Evolutionary conservation across 1,139 yeast genomes (phyloP), one percentile per base, ranked within the genome.

Genomic region (Candida gigantensis): DNA sequence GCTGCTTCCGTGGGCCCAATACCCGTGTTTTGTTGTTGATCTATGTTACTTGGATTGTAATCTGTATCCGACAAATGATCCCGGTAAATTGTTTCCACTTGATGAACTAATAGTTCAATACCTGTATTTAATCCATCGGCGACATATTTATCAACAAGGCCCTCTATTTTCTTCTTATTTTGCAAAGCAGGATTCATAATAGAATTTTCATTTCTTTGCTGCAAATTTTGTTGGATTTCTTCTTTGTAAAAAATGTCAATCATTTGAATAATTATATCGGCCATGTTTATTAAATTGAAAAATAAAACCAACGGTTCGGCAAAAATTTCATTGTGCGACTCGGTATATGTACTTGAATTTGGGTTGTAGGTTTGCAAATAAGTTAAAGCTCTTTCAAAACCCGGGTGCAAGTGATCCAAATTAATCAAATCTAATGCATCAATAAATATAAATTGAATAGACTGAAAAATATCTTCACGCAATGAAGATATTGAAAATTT

Each of bases 121-220:
- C 97, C 96, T 12, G 86, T 74, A 52, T 88, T 90, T 27, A 92
- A 71, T 0, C 98, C 98, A 53, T 84, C 88, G 0, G 97, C 98
- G 17, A 92, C 97, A 53, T 77, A 84, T 37, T 80, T 87, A 57
- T 92, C 98, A 7, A 92, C 77, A 63, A 81, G 68, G 8, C 79
- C 79, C 53, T 92, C 98, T 44, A 92, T 76, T 41, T 77, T 77
- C 50, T 85, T 82, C 57, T 92, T 92, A 28, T 81, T 80, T 52
- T 88, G 92, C 33, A 86, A 74, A 3, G 94, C 79, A 13, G 88
- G 86, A 43, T 87, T 82, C 39, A 88, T 67, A 51, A 90, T 85
- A 40, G 94, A 95, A 42, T 77, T 72, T 46, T 83, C 84, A 41
- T 79, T 75, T 49, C 79, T 81, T 17, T 88, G 78, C 17, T 83